These are phyloP conservation scores for Lichtheimia hyalospora DNA, from an alignment of 371 early-diverging fungal genomes.

Conservation along the genomic window DNA sequence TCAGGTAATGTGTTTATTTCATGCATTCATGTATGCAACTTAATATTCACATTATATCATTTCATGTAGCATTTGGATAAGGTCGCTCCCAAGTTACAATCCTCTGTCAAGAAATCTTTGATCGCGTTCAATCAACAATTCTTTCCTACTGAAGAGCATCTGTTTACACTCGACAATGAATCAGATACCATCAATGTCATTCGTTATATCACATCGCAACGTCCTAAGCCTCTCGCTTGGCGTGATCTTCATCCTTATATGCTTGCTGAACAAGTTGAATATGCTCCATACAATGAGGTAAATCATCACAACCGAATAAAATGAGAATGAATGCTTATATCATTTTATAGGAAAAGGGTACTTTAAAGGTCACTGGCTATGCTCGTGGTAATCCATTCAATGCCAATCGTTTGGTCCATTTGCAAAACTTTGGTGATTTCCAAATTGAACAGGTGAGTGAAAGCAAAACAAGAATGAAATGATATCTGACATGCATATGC, in stretches of 20 bases:
- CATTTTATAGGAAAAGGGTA: slow-evolving; percentile 47
- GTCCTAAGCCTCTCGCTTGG: slow-evolving; percentile 83
- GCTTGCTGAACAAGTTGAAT: slow-evolving; percentile 75
- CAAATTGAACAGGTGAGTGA: slow-evolving; percentile 72
- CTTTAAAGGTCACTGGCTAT: slow-evolving; percentile 83
- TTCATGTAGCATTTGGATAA: slow-evolving; percentile 62
- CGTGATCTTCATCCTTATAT: slow-evolving; percentile 89
- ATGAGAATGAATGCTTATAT: neutral
- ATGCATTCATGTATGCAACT: too few relatives aligned
- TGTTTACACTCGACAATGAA: slow-evolving; percentile 61
- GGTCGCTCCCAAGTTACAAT: slow-evolving; percentile 66
- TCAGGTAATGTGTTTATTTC: slow-evolving; percentile 37
- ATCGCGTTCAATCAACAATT: slow-evolving; percentile 81
- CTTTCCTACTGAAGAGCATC: slow-evolving; percentile 80
- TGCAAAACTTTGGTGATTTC: slow-evolving; percentile 91
- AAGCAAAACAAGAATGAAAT: neutral
- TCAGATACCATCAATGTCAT: slow-evolving; percentile 58
- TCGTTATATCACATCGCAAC: slow-evolving; percentile 69
- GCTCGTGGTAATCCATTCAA: slow-evolving; percentile 77
- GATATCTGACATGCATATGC: neutral
- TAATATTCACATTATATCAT: neutral
- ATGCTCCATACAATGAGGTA: slow-evolving; percentile 43
- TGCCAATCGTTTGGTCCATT: slow-evolving; percentile 88
- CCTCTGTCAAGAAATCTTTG: slow-evolving; percentile 80
- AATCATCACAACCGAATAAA: neutral